Evolutionary conservation across 805 yeast genomes (phyloP).

Genomic region (Metschnikowia similis): DNA sequence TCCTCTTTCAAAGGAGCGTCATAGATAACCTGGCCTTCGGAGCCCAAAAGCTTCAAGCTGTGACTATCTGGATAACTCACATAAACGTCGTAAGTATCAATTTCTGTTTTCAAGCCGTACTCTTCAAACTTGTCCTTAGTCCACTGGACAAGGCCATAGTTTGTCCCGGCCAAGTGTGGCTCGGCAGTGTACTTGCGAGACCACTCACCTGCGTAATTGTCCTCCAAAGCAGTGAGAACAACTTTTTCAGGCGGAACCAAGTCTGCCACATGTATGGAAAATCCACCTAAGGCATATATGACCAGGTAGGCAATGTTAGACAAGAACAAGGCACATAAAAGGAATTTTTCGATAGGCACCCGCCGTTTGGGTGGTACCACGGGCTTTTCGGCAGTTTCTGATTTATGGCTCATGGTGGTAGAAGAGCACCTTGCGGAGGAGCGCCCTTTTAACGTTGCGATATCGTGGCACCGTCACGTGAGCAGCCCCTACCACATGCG

Average conservation of each 20-base stretch:
- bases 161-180: constrained; percentile 51
- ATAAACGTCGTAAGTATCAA: constrained; percentile 56
- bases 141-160: constrained; percentile 47
- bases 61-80: constrained; percentile 49
- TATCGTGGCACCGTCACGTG: background rate
- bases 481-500: background rate
- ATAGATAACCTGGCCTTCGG: constrained; percentile 34
- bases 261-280: background rate
- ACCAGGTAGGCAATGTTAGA: background rate
- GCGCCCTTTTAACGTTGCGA: background rate
- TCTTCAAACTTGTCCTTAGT: constrained; percentile 51
- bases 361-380: background rate
- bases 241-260: constrained; percentile 10
- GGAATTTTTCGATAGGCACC: background rate
- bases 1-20: constrained; percentile 52
- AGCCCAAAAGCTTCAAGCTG: constrained; percentile 37
- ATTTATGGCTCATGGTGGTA: background rate
- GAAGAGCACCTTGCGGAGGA: background rate
- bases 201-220: constrained; percentile 50
- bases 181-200: constrained; percentile 46
- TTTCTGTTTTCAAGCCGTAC: constrained; percentile 49
- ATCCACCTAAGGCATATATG: background rate
- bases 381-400: background rate
- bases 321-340: background rate
- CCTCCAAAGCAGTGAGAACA: constrained; percentile 28